Conservation (phyloP, 1,284 basidiomycete genomes). For the Sporisorium sorghi region DNA sequence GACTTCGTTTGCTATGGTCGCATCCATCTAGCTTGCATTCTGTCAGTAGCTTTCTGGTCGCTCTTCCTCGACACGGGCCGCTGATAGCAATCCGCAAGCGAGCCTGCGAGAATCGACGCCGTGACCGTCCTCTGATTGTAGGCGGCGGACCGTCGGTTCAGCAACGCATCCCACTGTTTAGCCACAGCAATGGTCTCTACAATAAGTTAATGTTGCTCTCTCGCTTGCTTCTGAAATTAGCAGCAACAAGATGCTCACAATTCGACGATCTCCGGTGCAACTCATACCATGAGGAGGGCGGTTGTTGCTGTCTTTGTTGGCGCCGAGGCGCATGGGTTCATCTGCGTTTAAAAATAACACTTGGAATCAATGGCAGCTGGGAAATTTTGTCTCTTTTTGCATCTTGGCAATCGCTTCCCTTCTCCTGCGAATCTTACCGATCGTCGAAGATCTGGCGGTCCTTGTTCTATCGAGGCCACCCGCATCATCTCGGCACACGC, state of each 20-base stretch:
- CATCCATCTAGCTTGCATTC: no score
- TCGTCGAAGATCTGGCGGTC: neutral
- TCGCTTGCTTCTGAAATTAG: neutral
- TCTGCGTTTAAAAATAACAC: constrained; percentile 1
- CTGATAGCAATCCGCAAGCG: no score
- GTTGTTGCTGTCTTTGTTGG: neutral
- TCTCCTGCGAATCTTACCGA: neutral
- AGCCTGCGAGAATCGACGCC: neutral
- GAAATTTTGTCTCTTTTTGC: constrained; percentile 2
- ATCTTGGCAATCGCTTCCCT: neutral
- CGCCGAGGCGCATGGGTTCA: neutral
- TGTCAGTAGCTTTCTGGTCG: no score
- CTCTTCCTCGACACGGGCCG: no score
- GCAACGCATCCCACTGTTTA: neutral
- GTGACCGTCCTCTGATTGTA: neutral
- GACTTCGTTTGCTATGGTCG: neutral
- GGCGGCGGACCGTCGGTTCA: neutral
- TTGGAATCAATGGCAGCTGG: neutral
- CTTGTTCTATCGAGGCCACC: neutral
- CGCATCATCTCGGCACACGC: neutral
- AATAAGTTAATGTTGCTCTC: no score
- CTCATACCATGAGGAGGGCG: no score
- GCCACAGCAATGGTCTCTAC: neutral
- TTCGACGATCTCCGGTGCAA: no score
- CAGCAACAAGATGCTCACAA: constrained; percentile 1